Evolutionary conservation across 75 land plant species (phyloP).

Genomic region (Sequoia sempervirens): DNA sequence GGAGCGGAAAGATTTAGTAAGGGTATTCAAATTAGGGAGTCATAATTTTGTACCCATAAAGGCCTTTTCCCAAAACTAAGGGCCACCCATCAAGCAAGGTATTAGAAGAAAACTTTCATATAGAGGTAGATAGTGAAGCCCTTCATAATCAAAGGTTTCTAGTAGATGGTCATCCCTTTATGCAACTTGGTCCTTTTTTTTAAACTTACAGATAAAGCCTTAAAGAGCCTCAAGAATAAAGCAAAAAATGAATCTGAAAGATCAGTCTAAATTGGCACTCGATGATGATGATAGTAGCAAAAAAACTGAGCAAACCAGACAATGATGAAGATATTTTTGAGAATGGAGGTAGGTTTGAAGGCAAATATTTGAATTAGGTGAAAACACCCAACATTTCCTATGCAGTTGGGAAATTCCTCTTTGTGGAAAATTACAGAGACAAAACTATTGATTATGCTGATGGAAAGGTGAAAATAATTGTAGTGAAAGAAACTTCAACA

Average conservation of each 20-base stretch:
- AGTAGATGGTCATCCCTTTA: no score
- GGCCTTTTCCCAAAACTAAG: no score
- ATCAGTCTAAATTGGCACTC: neutral
- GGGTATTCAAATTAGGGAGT: no score
- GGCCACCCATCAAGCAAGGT: no score
- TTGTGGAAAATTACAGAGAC: conserved; percentile 91
- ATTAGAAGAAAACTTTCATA: no score
- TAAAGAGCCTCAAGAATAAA: neutral
- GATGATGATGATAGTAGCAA: neutral
- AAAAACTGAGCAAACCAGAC: neutral
- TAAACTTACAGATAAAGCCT: neutral
- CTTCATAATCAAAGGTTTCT: no score
- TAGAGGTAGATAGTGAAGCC: no score
- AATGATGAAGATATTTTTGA: neutral
- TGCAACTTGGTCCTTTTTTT: no score
- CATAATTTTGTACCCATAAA: no score
- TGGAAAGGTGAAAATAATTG: conserved; percentile 83
- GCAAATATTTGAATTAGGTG: neutral
- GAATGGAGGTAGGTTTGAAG: neutral
- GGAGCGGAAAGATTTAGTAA: no score
- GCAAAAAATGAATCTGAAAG: neutral
- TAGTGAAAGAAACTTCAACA: conserved; percentile 80
- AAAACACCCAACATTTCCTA: conserved; percentile 46
- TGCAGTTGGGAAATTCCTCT: conserved; percentile 81
- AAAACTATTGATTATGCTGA: conserved; percentile 92